Conservation (phyloP, 345 rosid genomes). For the Psidium guajava region DNA sequence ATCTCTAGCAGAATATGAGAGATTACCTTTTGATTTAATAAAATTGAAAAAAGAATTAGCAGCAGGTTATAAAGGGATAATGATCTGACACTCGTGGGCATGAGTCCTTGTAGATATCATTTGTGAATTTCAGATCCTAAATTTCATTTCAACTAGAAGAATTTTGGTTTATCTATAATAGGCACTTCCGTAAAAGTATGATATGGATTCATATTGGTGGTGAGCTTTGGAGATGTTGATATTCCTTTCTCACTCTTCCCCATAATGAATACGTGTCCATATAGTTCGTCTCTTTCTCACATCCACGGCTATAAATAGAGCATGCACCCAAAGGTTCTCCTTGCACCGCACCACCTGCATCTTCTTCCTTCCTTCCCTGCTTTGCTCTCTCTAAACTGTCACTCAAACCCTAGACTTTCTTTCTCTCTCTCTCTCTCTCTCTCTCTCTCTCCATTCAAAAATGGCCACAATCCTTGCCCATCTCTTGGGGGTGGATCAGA, state of each 20-base stretch:
- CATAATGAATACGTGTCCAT: neutral
- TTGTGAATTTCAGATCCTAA: neutral
- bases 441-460: neutral
- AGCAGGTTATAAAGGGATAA: too few relatives aligned
- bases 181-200: neutral
- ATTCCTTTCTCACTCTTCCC: neutral
- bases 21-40: too few relatives aligned
- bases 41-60: too few relatives aligned
- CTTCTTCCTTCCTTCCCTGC: neutral
- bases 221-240: neutral
- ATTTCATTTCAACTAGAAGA: neutral
- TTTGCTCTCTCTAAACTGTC: neutral
- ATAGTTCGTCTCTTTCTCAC: neutral
- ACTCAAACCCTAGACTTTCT: neutral
- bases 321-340: neutral
- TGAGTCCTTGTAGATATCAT: neutral
- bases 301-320: neutral
- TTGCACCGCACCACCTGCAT: neutral
- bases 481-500: neutral
- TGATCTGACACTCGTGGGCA: neutral
- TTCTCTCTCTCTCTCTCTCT: neutral
- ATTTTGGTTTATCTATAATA: neutral
- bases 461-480: neutral
- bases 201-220: neutral
- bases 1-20: too few relatives aligned